These are phyloP conservation scores for Lanzia echinophila DNA, from an alignment of 2,329 filamentous ascomycete species.

Conservation along the genomic window DNA sequence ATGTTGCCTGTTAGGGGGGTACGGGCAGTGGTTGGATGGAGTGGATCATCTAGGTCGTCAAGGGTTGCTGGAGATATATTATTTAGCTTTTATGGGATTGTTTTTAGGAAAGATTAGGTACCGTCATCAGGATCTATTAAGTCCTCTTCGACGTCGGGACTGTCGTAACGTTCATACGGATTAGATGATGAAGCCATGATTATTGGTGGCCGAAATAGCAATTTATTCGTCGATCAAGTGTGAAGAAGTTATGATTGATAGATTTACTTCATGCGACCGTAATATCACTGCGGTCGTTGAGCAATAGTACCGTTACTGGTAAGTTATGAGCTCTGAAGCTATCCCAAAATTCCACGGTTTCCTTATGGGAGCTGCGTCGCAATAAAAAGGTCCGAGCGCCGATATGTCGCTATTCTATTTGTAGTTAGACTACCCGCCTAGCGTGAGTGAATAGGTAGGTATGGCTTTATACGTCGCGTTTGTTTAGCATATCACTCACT, in stretches of 20 bases:
- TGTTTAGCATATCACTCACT: too few species aligned
- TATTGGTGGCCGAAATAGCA: not conserved
- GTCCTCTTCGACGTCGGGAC: slow-evolving; percentile 56
- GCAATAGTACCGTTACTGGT: not conserved
- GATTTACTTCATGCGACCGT: not conserved
- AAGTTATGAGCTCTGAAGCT: slow-evolving; percentile 8
- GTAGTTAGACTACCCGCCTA: slow-evolving; percentile 7
- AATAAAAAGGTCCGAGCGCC: not conserved
- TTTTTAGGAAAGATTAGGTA: slow-evolving; percentile 30
- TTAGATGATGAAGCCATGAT: slow-evolving; percentile 35
- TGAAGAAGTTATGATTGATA: not conserved
- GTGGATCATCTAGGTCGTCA: slow-evolving; percentile 88
- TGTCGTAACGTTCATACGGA: slow-evolving; percentile 52
- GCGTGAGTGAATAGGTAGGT: too few species aligned
- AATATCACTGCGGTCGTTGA: not conserved
- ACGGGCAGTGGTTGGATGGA: slow-evolving; percentile 68
- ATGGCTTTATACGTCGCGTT: too few species aligned
- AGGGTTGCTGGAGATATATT: slow-evolving; percentile 22
- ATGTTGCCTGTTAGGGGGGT: slow-evolving; percentile 83
- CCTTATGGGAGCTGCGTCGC: slow-evolving; percentile 15
- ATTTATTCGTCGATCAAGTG: not conserved
- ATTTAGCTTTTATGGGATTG: not conserved
- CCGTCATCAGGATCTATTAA: slow-evolving; percentile 76
- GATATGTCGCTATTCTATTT: not conserved
- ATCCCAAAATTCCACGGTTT: slow-evolving; percentile 21